A percentile compares a stretch with the other conserved stretches of the same genome.
These are phyloP conservation scores for Eutrema yunnanense DNA, from an alignment of 345 rosid species.

Conservation along the genomic window DNA sequence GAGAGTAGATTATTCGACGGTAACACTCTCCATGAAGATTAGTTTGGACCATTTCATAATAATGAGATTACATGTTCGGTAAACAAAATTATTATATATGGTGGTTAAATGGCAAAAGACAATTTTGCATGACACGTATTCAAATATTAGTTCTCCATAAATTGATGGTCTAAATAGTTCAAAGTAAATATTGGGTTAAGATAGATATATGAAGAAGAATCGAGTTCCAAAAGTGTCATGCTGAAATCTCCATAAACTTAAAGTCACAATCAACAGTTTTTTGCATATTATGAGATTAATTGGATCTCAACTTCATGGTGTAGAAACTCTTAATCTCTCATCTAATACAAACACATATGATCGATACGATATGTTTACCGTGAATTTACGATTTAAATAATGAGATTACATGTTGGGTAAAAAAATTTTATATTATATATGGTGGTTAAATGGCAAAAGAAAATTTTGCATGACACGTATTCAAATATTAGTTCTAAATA, in stretches of 20 bases:
- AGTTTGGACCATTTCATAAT: too few species aligned
- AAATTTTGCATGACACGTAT: conserved; percentile 4
- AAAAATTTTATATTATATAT: neutral
- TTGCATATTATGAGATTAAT: neutral
- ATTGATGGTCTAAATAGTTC: neutral
- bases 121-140: conserved; percentile 7
- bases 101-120: neutral
- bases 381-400: neutral
- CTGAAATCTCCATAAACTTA: neutral
- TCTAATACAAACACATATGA: neutral
- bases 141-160: neutral
- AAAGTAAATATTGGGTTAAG: neutral
- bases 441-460: neutral
- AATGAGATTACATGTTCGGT: too few species aligned
- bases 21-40: too few species aligned
- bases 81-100: neutral
- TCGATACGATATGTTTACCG: neutral
- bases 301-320: neutral
- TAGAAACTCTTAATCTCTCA: neutral
- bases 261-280: too few species aligned
- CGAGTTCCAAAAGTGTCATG: too few species aligned
- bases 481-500: neutral
- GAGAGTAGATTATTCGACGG: too few species aligned
- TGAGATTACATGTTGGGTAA: neutral
- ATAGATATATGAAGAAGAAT: too few species aligned